Percentiles rank a stretch among this genome's conserved stretches.
Evolutionary conservation across 148 eudicot genomes (phyloP).

Genomic region (Arbutus unedo): DNA sequence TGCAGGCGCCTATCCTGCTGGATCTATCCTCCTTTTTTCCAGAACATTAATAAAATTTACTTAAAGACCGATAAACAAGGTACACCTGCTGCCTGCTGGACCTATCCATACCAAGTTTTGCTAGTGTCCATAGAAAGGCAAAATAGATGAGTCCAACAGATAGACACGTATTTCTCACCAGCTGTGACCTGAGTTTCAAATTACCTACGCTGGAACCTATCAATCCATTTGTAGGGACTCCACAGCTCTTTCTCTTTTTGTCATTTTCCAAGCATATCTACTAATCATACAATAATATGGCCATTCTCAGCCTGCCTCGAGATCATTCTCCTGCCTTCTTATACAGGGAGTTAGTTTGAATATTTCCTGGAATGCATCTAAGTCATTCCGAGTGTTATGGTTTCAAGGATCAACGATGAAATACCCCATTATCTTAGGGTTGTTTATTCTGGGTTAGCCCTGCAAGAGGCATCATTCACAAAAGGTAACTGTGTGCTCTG

Average conservation of each 20-base stretch:
- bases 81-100: background rate
- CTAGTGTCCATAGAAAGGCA: background rate
- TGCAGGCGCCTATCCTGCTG: background rate
- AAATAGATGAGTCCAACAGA: background rate
- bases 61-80: background rate
- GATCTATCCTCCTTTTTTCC: background rate
- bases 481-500: background rate
- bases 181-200: background rate
- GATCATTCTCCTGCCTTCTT: background rate
- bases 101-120: background rate
- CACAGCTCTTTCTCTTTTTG: background rate
- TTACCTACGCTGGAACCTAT: background rate
- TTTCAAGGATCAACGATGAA: background rate
- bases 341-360: background rate
- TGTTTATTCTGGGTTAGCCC: background rate
- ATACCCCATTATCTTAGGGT: background rate
- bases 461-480: background rate
- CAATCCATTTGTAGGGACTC: background rate
- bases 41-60: background rate
- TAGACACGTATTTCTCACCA: background rate
- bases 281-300: background rate
- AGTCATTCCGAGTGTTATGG: background rate
- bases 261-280: background rate
- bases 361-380: background rate
- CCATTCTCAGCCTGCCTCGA: background rate